Base-by-base conservation (phyloP, 139 green algal species). In the Tetraselmis chui region DNA sequence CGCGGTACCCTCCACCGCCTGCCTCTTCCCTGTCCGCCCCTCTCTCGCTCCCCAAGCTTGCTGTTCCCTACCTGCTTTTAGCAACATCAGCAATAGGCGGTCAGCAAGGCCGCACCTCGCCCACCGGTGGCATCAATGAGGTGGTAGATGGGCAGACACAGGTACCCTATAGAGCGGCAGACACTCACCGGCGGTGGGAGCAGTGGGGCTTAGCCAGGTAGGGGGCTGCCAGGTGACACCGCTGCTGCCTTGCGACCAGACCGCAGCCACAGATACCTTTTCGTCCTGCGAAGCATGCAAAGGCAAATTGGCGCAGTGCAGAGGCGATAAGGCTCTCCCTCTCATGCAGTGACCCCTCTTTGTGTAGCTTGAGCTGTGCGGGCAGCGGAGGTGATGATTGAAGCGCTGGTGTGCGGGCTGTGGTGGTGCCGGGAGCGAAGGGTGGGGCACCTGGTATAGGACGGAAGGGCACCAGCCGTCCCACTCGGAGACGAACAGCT, bases 241-340 rank as follows among this genome's bases (percentile, higher is more conserved):
- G 45, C 28, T 0, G 31, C 29, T 31, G 30, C 30, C 31, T 28
- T 59, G 1, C 76, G 30, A 59, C 67, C 84, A 88, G 0, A 89
- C n/a, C 1, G 84, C 81, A 1, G 83, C 76, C 78, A 94, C 87
- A 11, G 87, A 84, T n/a, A 94, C 26, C 1, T 81, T 75, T 1
- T 92, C 90, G 32, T 92, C 91, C 59, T 87, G 74, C 32, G 86
- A 86, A 18, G 45, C 45, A 18, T 67, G 45, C 45, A 67, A 67
- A 67, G 45, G 45, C 45, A 67, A 18, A 18, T 5, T 67, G 45
- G n/a, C n/a, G n/a, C n/a, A n/a, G n/a, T n/a, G n/a, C n/a, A n/a
- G n/a, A n/a, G n/a, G n/a, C n/a, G n/a, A n/a, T n/a, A n/a, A n/a
- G n/a, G n/a, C n/a, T n/a, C n/a, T n/a, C n/a, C n/a, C n/a, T n/a